A percentile compares a stretch with the other conserved stretches of the same genome.
Evolutionary conservation across 225 moss, liverwort and hornwort species (phyloP).

Genomic region (Anthoceros angustus): DNA sequence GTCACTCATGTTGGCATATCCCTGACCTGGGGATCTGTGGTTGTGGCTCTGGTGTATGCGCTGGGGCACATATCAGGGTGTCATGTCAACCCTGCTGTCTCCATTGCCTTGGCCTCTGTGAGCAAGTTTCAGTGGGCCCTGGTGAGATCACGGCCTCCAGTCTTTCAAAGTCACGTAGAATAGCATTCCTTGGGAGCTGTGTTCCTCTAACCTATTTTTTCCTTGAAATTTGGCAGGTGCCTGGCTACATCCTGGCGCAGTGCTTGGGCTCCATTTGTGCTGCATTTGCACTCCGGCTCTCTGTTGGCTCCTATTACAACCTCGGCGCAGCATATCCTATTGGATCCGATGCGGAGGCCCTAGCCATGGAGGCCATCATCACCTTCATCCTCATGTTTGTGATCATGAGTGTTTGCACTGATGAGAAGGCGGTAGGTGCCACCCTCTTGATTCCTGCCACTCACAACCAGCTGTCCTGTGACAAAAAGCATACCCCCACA

Average conservation of each 20-base stretch:
- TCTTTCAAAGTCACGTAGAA: too few species aligned
- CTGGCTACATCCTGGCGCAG: slow-evolving; percentile 52
- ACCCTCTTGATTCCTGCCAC: too few species aligned
- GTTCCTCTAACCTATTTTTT: too few species aligned
- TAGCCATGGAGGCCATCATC: slow-evolving; percentile 52
- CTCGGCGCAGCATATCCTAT: slow-evolving; percentile 46
- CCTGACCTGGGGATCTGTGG: not conserved
- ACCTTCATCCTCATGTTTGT: slow-evolving; percentile 41
- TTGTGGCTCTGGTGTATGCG: not conserved
- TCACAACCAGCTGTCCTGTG: not conserved
- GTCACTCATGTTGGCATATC: not conserved
- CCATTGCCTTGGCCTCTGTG: slow-evolving; percentile 1
- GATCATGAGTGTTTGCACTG: not conserved
- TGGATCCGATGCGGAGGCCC: slow-evolving; percentile 35
- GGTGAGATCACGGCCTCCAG: too few species aligned
- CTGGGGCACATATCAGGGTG: not conserved
- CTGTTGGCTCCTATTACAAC: slow-evolving; percentile 31
- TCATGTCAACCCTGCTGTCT: not conserved
- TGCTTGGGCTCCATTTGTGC: slow-evolving; percentile 30
- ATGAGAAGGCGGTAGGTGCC: not conserved
- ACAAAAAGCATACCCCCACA: too few species aligned
- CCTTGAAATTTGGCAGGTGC: slow-evolving; percentile 29
- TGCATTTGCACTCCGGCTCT: slow-evolving; percentile 31
- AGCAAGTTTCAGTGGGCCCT: slow-evolving; percentile 4
- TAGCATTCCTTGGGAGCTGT: too few species aligned